Evolutionary conservation across 176 grass and related monocot species (phyloP).

Genomic region (Oryza glumipatula): DNA sequence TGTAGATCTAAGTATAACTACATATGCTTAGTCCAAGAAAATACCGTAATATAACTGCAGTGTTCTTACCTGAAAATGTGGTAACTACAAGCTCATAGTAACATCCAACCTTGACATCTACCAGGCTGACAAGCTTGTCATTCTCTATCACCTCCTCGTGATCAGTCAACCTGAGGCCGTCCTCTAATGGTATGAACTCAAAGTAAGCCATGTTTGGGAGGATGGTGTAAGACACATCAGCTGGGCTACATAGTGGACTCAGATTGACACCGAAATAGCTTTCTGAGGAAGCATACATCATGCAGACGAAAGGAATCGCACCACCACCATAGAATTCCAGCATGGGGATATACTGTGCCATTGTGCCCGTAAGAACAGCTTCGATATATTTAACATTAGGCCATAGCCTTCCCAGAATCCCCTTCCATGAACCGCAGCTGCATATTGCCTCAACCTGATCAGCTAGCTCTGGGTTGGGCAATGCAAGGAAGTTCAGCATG

Average conservation of each 20-base stretch:
- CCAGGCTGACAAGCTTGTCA: conserved; percentile 59
- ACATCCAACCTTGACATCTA: conserved; percentile 68
- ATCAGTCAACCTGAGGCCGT: conserved; percentile 48
- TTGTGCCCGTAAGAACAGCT: conserved; percentile 75
- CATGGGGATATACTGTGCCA: conserved; percentile 83
- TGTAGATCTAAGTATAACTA: background rate
- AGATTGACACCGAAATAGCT: conserved; percentile 76
- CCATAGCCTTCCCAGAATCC: conserved; percentile 62
- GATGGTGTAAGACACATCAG: conserved; percentile 68
- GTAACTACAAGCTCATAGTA: conserved; percentile 83
- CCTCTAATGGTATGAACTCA: conserved; percentile 71
- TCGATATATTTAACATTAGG: conserved; percentile 78
- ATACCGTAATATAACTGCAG: background rate
- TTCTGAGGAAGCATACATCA: conserved; percentile 78
- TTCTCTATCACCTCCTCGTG: conserved; percentile 51
- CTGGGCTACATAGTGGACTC: conserved; percentile 57
- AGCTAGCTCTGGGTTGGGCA: conserved; percentile 55
- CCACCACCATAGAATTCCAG: conserved; percentile 68
- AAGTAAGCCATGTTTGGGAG: conserved; percentile 88
- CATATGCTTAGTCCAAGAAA: background rate
- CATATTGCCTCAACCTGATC: conserved; percentile 68
- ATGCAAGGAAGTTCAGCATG: conserved; percentile 47
- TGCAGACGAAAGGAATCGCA: conserved; percentile 64
- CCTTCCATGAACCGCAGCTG: conserved; percentile 53
- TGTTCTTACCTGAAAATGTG: conserved; percentile 69